phyloP scores from a whole-genome alignment of 140 eudicot species.

The Ambrosia hybrid region DNA sequence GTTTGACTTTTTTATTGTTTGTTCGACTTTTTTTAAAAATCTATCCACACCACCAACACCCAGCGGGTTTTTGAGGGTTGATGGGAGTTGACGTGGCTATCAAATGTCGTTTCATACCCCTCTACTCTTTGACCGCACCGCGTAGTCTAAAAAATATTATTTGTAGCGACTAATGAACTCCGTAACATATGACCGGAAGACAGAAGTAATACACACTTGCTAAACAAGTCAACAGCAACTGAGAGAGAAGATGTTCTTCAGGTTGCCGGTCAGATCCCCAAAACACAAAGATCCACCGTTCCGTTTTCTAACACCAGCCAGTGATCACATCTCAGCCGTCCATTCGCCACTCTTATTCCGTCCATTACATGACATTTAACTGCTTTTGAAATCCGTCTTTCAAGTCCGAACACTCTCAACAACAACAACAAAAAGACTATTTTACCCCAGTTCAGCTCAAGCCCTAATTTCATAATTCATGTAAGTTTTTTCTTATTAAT shows the following conservation, averaged over 20 bases:
- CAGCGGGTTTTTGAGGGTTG: too few species aligned
- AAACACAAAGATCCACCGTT: constrained; percentile 26
- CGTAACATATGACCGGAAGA: too few species aligned
- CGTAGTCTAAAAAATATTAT: too few species aligned
- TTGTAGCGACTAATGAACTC: too few species aligned
- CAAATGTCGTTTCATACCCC: too few species aligned
- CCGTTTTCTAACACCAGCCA: background rate
- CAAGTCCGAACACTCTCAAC: constrained; percentile 42
- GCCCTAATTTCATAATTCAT: constrained; percentile 20
- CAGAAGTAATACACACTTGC: too few species aligned
- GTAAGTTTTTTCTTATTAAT: constrained; percentile 19
- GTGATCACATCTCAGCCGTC: constrained; percentile 32
- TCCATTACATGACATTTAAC: constrained; percentile 32
- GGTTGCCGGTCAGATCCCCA: constrained; percentile 19
- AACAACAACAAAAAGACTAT: too few species aligned
- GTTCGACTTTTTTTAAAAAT: too few species aligned
- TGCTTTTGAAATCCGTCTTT: constrained; percentile 34
- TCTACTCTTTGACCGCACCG: too few species aligned
- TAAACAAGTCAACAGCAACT: constrained; percentile 24
- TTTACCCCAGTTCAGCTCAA: constrained; percentile 14
- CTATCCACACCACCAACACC: too few species aligned
- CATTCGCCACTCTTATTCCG: constrained; percentile 30
- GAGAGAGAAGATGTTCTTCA: constrained; percentile 14
- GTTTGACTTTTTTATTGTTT: too few species aligned
- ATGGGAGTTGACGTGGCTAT: too few species aligned